Conservation (phyloP, 768 basidiomycete species). For the Xerocomus potaroensis region DNA sequence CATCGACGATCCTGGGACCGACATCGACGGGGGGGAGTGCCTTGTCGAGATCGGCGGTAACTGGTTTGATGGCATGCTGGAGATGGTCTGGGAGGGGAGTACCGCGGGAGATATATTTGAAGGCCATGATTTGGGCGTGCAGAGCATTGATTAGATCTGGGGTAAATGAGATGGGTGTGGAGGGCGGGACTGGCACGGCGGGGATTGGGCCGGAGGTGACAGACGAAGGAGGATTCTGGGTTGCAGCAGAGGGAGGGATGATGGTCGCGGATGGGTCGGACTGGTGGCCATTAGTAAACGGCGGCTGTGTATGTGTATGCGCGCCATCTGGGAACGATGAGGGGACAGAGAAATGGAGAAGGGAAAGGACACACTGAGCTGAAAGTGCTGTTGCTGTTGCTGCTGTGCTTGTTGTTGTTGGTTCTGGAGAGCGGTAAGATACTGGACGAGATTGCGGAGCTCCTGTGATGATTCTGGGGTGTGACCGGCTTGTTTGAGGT, state of each 20-base stretch:
- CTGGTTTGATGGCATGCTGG: conserved; percentile 65
- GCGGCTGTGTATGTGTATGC: conserved; percentile 29
- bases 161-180: conserved; percentile 77
- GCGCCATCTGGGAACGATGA: conserved; percentile 29
- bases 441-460: conserved; percentile 37
- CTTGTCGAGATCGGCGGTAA: conserved; percentile 61
- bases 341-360: neutral
- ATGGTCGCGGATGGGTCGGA: conserved; percentile 5
- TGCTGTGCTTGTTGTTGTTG: conserved; percentile 26
- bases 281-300: conserved; percentile 44
- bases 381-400: conserved; percentile 26
- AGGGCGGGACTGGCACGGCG: conserved; percentile 48
- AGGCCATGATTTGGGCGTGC: conserved; percentile 81
- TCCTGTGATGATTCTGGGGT: conserved; percentile 44
- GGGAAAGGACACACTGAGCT: conserved; percentile 29
- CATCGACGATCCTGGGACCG: conserved; percentile 62
- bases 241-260: conserved; percentile 30
- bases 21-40: conserved; percentile 58
- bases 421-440: conserved; percentile 32
- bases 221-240: conserved; percentile 32
- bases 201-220: conserved; percentile 50
- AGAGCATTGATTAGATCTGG: conserved; percentile 69
- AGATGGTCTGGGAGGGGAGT: conserved; percentile 64
- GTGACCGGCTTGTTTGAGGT: conserved; percentile 40
- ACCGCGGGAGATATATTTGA: conserved; percentile 64